Evolutionary conservation across 176 grass and related monocot genomes (phyloP), one percentile per base, ranked within the genome.

Genomic region (Carex kokanica): DNA sequence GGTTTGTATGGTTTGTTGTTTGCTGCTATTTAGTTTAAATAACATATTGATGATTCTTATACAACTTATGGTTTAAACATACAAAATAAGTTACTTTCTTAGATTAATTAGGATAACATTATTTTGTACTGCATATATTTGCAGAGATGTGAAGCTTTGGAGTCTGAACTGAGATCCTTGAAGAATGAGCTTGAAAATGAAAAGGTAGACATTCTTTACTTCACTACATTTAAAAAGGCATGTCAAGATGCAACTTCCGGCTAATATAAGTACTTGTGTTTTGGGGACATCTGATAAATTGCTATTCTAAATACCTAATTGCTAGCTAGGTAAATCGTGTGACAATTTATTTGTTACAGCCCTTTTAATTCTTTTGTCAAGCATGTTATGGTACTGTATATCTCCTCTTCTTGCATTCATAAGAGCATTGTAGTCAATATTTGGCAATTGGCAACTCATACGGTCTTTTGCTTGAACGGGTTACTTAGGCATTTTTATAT

Each of bases 141-240:
- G 83, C 86, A 99, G 97, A 99, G 88, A 89, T 90, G 86, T 85
- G 91, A 96, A 84, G 82, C 75, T 49, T 75, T 96, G 21, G 97
- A 99, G 71, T 86, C 61, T 71, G 86, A 96, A 83, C 52, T 96
- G 88, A 93, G 82, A 78, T 91, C 84, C 68, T 80, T 96, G 75
- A 90, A 87, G 86, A 90, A 87, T 71, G 93, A 92, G 84, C 85
- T 99, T 86, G 91, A 99, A 89, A 90, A 83, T 88, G 91, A 99
- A 85, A 99, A 99, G 97, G 97, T 99, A 96, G 81, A 77, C 88
- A 81, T 89, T 81, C 78, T 88, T 84, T 81, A 57, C 80, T 68
- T 84, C 84, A n/a, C 74, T 82, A 20, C 65, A 57, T 78, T 23
- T 61, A 18, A 40, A 69, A 69, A 41, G 16, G 65, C 65, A 40